A percentile compares a stretch with the other conserved stretches of the same genome.
These are phyloP conservation scores for Immersiporthe knoxdaviesiana DNA, from an alignment of 2,329 filamentous ascomycete genomes.

Conservation along the genomic window DNA sequence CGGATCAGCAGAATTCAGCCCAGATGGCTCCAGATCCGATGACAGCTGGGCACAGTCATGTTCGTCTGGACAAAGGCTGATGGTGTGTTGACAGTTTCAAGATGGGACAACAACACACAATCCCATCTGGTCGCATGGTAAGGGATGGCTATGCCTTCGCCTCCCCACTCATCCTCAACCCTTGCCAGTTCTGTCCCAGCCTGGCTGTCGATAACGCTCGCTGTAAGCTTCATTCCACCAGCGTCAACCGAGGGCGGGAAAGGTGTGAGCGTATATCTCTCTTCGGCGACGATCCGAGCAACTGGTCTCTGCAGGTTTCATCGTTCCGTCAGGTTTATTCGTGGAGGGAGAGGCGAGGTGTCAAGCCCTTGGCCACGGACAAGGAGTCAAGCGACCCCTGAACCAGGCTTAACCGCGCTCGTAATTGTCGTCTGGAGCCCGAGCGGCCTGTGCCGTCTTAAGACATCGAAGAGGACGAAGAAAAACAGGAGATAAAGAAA, in stretches of 20 bases:
- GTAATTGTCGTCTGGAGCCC: neutral
- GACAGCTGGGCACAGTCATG: conserved; percentile 1
- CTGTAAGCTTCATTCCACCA: neutral
- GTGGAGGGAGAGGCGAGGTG: neutral
- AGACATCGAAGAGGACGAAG: neutral
- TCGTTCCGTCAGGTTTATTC: neutral
- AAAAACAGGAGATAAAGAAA: neutral
- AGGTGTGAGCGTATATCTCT: neutral
- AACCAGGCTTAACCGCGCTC: neutral
- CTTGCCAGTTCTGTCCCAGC: neutral
- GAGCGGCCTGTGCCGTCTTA: neutral
- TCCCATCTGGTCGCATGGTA: neutral
- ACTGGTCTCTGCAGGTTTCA: neutral
- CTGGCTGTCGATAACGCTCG: neutral
- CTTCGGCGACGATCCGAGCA: conserved; percentile 1
- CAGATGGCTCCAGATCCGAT: neutral
- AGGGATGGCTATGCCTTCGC: neutral
- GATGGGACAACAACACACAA: neutral
- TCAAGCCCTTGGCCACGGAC: neutral
- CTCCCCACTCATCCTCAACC: neutral
- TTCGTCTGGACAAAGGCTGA: neutral
- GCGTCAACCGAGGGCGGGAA: neutral
- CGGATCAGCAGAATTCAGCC: neutral
- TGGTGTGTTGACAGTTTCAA: neutral
- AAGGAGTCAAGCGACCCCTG: neutral